These are phyloP conservation scores for Teratosphaeria nubilosa DNA, from an alignment of 2,329 filamentous ascomycete species.

Conservation along the genomic window DNA sequence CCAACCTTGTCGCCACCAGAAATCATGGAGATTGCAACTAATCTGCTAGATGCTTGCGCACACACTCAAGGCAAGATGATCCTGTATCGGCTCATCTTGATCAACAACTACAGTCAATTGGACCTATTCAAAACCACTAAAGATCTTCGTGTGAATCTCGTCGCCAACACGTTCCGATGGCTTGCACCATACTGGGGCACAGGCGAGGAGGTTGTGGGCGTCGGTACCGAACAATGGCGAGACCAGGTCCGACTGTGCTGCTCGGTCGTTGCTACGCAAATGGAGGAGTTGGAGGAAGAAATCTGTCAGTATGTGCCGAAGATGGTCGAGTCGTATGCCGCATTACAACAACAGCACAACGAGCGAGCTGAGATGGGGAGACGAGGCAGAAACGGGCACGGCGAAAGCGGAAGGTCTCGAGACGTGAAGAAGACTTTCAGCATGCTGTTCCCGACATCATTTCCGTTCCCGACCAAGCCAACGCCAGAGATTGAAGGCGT, in stretches of 20 bases:
- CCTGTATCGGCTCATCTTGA: constrained; percentile 82
- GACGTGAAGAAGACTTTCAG: constrained; percentile 56
- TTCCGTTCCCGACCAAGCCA: constrained; percentile 72
- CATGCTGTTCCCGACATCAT: constrained; percentile 77
- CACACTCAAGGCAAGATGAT: constrained; percentile 83
- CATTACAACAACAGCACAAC: constrained; percentile 55
- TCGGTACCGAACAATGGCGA: constrained; percentile 65
- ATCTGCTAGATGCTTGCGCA: constrained; percentile 86
- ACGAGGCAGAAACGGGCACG: background rate
- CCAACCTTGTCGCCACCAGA: constrained; percentile 70
- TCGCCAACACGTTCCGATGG: constrained; percentile 71
- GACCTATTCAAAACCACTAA: constrained; percentile 70
- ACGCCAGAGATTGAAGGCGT: constrained; percentile 39
- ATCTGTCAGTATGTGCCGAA: constrained; percentile 85
- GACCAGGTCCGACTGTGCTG: constrained; percentile 91
- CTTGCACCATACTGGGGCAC: constrained; percentile 88
- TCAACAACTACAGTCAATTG: constrained; percentile 80
- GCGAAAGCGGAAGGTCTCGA: constrained; percentile 26
- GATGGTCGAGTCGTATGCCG: constrained; percentile 78
- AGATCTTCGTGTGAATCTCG: constrained; percentile 49
- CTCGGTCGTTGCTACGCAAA: constrained; percentile 78
- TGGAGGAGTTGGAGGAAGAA: constrained; percentile 66
- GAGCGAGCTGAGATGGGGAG: background rate
- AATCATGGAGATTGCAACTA: constrained; percentile 80
- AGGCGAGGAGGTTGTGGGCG: constrained; percentile 37